Conservation (phyloP, 2,329 filamentous ascomycete genomes). For the Ophiostoma perfectum region DNA sequence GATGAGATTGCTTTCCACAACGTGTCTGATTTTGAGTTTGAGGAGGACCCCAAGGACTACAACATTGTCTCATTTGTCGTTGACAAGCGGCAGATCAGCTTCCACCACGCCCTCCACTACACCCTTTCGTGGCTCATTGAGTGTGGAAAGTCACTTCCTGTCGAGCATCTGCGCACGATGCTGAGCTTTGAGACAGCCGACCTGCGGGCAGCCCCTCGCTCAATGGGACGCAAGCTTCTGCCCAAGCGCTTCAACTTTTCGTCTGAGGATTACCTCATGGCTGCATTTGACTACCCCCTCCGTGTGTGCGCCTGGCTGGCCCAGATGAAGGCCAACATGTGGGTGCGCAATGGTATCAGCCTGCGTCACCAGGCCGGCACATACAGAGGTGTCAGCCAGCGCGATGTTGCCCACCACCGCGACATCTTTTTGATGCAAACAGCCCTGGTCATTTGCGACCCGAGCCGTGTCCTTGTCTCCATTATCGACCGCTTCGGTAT, state of each 20-base stretch:
- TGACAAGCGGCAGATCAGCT: conserved; percentile 86
- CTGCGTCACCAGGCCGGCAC: conserved; percentile 90
- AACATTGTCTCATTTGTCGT: conserved; percentile 81
- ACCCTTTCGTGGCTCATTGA: conserved; percentile 94
- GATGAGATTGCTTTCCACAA: conserved; percentile 78
- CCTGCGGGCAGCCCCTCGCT: conserved; percentile 58
- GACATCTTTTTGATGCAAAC: conserved; percentile 93
- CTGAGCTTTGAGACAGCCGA: conserved; percentile 68
- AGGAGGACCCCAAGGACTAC: conserved; percentile 50
- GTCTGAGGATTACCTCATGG: conserved; percentile 75
- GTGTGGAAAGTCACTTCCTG: conserved; percentile 69
- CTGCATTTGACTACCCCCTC: conserved; percentile 86
- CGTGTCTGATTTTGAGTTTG: conserved; percentile 74
- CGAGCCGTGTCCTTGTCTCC: conserved; percentile 76
- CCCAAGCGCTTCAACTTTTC: conserved; percentile 28
- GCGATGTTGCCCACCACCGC: conserved; percentile 88
- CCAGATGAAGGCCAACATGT: conserved; percentile 97
- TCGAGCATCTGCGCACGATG: conserved; percentile 60
- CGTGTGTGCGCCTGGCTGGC: conserved; percentile 93
- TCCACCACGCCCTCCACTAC: conserved; percentile 95
- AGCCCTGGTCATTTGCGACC: conserved; percentile 78
- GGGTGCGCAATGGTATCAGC: conserved; percentile 96
- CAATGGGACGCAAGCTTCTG: conserved; percentile 55
- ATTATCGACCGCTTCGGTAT: conserved; percentile 90
- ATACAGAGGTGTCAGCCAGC: conserved; percentile 80